phyloP scores from a whole-genome alignment of 768 basidiomycete genomes.

The Tulasnella sp. region DNA sequence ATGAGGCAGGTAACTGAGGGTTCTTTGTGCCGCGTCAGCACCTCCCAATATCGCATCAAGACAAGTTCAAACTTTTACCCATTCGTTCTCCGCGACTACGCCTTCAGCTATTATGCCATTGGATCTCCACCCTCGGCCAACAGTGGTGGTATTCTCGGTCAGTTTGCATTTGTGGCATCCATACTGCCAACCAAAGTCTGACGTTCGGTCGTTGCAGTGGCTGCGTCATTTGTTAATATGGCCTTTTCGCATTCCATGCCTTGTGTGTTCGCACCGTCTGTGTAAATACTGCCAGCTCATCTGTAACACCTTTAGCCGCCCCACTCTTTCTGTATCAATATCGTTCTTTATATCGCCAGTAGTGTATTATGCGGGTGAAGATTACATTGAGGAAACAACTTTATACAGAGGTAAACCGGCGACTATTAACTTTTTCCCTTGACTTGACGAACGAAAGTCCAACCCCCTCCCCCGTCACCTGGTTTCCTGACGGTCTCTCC shows the following conservation, averaged over 20 bases:
- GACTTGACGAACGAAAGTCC: background rate
- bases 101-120: conserved; percentile 13
- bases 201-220: background rate
- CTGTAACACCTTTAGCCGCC: background rate
- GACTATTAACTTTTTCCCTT: background rate
- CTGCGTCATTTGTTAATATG: conserved; percentile 10
- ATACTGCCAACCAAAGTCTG: background rate
- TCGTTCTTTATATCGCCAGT: background rate
- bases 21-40: background rate
- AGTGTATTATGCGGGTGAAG: too few species aligned
- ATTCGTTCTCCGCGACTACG: conserved; percentile 11
- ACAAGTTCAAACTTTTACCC: conserved; percentile 14
- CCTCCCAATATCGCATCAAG: conserved; percentile 8
- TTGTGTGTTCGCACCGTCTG: background rate
- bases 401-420: background rate
- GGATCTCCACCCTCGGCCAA: background rate
- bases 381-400: too few species aligned
- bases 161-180: background rate
- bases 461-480: background rate
- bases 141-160: conserved; percentile 16
- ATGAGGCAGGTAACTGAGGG: background rate
- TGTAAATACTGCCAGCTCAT: background rate
- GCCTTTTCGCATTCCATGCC: background rate
- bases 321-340: background rate
- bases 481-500: background rate